A percentile compares a stretch with the other conserved stretches of the same genome.
Evolutionary conservation across 2,329 filamentous ascomycete genomes (phyloP).

Genomic region (Penicillium rolfsii): DNA sequence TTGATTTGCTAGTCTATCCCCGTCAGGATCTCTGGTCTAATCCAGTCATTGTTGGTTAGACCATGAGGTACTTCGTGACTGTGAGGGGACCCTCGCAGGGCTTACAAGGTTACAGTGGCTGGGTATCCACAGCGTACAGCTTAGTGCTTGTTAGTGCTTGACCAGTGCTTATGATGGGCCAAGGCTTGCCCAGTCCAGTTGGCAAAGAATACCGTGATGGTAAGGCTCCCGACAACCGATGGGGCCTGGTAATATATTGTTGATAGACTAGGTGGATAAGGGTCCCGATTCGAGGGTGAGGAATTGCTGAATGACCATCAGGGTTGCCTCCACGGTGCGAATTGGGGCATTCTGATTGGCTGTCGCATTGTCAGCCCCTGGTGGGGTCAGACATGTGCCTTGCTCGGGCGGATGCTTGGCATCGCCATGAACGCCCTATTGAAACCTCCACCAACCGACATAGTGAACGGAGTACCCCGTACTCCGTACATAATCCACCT

Average conservation of each 20-base stretch:
- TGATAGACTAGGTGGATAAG: not conserved
- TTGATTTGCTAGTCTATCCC: not conserved
- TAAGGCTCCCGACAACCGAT: not conserved
- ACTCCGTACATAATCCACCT: not conserved
- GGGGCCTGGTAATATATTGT: not conserved
- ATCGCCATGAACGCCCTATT: not conserved
- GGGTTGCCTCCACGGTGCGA: conserved; percentile 2
- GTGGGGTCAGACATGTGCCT: not conserved
- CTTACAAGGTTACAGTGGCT: conserved; percentile 2
- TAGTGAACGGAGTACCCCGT: too few species aligned
- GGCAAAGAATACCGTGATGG: not conserved
- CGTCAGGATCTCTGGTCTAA: not conserved
- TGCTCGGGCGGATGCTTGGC: not conserved
- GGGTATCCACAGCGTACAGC: not conserved
- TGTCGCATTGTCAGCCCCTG: not conserved
- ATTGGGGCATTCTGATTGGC: not conserved
- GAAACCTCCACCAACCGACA: not conserved
- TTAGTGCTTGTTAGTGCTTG: conserved; percentile 1
- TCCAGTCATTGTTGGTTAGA: not conserved
- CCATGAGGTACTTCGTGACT: too few species aligned
- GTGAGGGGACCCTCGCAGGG: not conserved
- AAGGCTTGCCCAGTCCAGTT: not conserved
- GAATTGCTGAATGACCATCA: conserved; percentile 10
- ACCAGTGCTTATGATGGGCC: not conserved
- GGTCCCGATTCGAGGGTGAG: not conserved